phyloP scores from a whole-genome alignment of 1,139 yeast genomes.

The Blastobotrys capitulatus region DNA sequence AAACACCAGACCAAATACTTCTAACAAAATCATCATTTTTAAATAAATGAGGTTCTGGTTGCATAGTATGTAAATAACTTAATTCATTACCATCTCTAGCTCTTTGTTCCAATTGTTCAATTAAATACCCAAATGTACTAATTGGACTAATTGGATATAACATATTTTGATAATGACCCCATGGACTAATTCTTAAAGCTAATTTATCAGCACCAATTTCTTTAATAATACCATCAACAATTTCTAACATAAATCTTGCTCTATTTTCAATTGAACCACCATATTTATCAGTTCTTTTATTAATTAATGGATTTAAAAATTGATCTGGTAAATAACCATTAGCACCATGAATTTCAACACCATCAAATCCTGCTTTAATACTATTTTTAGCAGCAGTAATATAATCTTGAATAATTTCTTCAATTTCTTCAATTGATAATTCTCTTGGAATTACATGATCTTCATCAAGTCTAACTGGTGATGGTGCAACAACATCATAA shows the following conservation, averaged over 20 bases:
- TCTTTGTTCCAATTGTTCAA: constrained; percentile 27
- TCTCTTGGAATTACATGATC: not conserved
- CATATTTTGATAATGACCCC: constrained; percentile 40
- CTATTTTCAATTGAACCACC: constrained; percentile 67
- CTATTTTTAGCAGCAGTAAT: constrained; percentile 45
- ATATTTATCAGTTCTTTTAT: constrained; percentile 61
- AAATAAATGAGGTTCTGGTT: constrained; percentile 33
- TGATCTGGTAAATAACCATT: constrained; percentile 36
- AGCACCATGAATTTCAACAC: constrained; percentile 65
- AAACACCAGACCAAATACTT: constrained; percentile 38
- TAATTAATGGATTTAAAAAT: constrained; percentile 23
- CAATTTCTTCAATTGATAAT: constrained; percentile 42
- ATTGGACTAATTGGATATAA: constrained; percentile 26
- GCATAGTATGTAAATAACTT: constrained; percentile 52
- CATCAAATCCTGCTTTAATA: constrained; percentile 61
- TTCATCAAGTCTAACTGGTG: not conserved
- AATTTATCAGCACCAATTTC: constrained; percentile 48
- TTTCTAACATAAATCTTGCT: constrained; percentile 50
- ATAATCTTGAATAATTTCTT: constrained; percentile 35
- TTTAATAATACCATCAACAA: constrained; percentile 43
- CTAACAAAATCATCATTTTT: constrained; percentile 15
- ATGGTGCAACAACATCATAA: not conserved
- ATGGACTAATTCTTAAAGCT: constrained; percentile 60
- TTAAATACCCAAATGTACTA: constrained; percentile 25
- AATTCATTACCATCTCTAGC: constrained; percentile 35